phyloP scores from a whole-genome alignment of 139 green algal species.

The Coelastrella sp. region DNA sequence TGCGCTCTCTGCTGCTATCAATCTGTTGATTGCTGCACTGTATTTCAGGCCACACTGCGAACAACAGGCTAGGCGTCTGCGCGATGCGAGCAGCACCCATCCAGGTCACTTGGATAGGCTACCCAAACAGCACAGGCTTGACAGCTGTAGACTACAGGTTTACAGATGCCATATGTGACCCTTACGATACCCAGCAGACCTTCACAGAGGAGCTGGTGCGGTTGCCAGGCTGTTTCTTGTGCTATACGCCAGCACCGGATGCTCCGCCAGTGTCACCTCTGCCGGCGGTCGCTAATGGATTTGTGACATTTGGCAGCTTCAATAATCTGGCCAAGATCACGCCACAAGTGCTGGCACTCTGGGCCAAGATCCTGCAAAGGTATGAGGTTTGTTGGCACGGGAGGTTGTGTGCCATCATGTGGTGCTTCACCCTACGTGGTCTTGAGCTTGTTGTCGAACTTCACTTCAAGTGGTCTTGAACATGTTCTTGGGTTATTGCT shows the following conservation, averaged over 20 bases:
- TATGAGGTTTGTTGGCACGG: slow-evolving; percentile 7
- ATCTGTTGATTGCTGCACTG: neutral
- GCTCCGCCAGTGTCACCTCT: slow-evolving; percentile 82
- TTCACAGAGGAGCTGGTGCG: slow-evolving; percentile 90
- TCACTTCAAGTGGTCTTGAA: too few species aligned
- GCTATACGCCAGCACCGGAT: slow-evolving; percentile 93
- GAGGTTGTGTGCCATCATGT: too few species aligned
- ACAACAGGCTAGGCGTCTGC: slow-evolving; percentile 94
- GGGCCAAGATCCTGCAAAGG: slow-evolving; percentile 82
- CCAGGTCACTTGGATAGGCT: slow-evolving; percentile 98
- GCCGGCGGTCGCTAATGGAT: slow-evolving; percentile 82
- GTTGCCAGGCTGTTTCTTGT: slow-evolving; percentile 95
- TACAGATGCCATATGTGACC: slow-evolving; percentile 89
- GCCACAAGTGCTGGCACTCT: slow-evolving; percentile 81
- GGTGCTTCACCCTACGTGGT: too few species aligned
- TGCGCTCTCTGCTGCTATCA: too few species aligned
- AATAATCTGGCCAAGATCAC: slow-evolving; percentile 98
- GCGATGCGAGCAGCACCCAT: slow-evolving; percentile 89
- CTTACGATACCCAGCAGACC: slow-evolving; percentile 67
- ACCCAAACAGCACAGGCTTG: slow-evolving; percentile 97
- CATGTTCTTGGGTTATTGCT: too few species aligned
- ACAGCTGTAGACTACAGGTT: slow-evolving; percentile 91
- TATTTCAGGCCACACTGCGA: slow-evolving; percentile 90
- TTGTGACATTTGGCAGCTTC: slow-evolving; percentile 98
- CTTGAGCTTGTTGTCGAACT: too few species aligned